Evolutionary conservation across 495 filamentous ascomycete genomes (phyloP), one percentile per base, ranked within the genome.

Genomic region (Glutinoglossum americanum): DNA sequence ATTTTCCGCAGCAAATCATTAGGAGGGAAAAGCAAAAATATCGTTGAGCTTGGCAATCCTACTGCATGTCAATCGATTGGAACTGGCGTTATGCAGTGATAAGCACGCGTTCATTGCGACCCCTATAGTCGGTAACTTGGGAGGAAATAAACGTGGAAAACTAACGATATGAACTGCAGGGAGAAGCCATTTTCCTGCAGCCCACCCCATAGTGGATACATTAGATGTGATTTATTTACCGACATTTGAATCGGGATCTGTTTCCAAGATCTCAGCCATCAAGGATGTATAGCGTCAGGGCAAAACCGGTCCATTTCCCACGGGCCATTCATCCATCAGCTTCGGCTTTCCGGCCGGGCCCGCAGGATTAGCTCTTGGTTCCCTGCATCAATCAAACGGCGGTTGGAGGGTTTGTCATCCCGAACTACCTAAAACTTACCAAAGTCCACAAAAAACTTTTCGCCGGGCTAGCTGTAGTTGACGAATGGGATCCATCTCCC

Each of bases 141-240:
- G 47, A 9, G n/a, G 47, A 27, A 49, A 49, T 15, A 15, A 49
- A 49, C 47, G 47, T 49, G 47, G 47, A 27, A 27, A 49, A 49
- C 47, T 49, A 49, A 27, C 47, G 47, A 49, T 49, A n/a, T 27
- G 47, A 49, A 27, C 47, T 49, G 47, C 47, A 49, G 8, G 47
- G 13, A 49, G 47, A 49, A 49, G 47, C 47, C 47, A 49, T 49
- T 49, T 49, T 49, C 47, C 47, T 49, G 47, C 47, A 49, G 47
- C 47, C 47, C 47, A 49, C 8, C n/a, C 19, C 19, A 49, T 27
- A 27, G 47, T 49, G 47, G 47, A 49, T 33, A n/a, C n/a, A n/a
- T n/a, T 17, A 27, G 25, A 49, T 49, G 6, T 49, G 19, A 27
- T 25, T 49, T 49, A 23, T 49, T 27, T 23, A 15, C 25, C 25